Evolutionary conservation across 352 stramenopile species (phyloP).

Genomic region (Globisporangium viniferum): DNA sequence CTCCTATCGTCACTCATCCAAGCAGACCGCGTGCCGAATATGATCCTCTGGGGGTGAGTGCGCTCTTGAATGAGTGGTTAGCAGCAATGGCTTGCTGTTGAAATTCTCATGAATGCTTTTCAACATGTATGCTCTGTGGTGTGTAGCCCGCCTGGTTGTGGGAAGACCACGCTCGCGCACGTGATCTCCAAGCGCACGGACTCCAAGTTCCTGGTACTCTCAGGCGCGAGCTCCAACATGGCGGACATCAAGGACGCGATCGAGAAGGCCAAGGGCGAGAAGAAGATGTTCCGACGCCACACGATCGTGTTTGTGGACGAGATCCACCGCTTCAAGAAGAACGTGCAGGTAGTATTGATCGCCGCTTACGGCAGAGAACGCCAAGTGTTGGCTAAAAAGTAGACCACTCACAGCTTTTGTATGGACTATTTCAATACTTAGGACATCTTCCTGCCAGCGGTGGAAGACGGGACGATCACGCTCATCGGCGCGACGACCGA

Average conservation of each 20-base stretch:
- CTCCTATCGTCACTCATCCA: constrained; percentile 58
- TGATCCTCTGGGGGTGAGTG: constrained; percentile 83
- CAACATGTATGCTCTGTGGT: not conserved
- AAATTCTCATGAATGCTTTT: constrained; percentile 4
- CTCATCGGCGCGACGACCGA: constrained; percentile 88
- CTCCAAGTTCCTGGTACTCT: constrained; percentile 72
- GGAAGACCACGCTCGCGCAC: constrained; percentile 82
- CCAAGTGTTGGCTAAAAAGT: no score
- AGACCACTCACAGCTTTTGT: no score
- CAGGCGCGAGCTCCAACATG: constrained; percentile 65
- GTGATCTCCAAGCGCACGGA: constrained; percentile 68
- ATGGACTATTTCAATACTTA: constrained; percentile 8
- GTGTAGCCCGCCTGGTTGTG: constrained; percentile 74
- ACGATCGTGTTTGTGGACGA: constrained; percentile 89
- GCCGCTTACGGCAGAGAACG: no score
- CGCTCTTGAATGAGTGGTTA: constrained; percentile 3
- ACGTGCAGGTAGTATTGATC: constrained; percentile 42
- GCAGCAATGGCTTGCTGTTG: not conserved
- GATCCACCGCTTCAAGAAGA: constrained; percentile 89
- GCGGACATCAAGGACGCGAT: constrained; percentile 75
- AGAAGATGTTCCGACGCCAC: constrained; percentile 50
- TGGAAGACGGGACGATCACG: constrained; percentile 84
- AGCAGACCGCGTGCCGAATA: constrained; percentile 71
- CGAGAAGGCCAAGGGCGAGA: constrained; percentile 64
- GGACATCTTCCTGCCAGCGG: constrained; percentile 80